A percentile compares a stretch with the other conserved stretches of the same genome.
Evolutionary conservation across 2,329 filamentous ascomycete genomes (phyloP).

Genomic region (Fusarium marasasianum): DNA sequence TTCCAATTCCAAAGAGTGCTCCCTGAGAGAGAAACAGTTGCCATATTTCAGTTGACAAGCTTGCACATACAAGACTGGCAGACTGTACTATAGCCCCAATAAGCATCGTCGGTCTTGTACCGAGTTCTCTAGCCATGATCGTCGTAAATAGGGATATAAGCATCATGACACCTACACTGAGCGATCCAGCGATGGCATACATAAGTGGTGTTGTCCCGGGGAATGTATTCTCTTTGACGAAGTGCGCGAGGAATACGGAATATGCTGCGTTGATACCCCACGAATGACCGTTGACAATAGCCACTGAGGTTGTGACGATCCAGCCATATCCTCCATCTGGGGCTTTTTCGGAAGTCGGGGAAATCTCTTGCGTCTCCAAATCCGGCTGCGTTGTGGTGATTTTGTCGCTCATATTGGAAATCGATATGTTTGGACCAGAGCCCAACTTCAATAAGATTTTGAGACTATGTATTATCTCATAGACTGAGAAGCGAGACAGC

Average conservation of each 20-base stretch:
- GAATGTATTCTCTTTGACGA: slow-evolving; percentile 61
- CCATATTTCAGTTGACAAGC: slow-evolving; percentile 64
- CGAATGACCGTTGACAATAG: slow-evolving; percentile 49
- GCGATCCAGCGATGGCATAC: slow-evolving; percentile 68
- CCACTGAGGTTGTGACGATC: slow-evolving; percentile 46
- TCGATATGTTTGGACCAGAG: not conserved
- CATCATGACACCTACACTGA: slow-evolving; percentile 59
- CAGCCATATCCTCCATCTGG: slow-evolving; percentile 63
- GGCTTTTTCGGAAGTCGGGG: not conserved
- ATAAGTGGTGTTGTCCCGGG: slow-evolving; percentile 61
- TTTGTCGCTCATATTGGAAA: not conserved
- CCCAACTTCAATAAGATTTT: not conserved
- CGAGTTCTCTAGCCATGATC: slow-evolving; percentile 41
- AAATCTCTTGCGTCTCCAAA: not conserved
- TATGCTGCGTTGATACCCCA: slow-evolving; percentile 57
- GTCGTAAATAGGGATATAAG: slow-evolving; percentile 53
- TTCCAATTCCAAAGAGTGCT: slow-evolving; percentile 67
- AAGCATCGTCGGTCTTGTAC: slow-evolving; percentile 53
- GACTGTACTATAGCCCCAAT: slow-evolving; percentile 63
- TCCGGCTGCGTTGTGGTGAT: rapidly evolving
- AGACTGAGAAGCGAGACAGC: not conserved
- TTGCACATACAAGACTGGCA: slow-evolving; percentile 61
- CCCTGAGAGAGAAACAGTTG: slow-evolving; percentile 70
- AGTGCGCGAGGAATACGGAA: slow-evolving; percentile 66
- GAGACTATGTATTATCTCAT: not conserved